Evolutionary conservation across 83 land plant genomes (phyloP).

Genomic region (Picea engelmannii): DNA sequence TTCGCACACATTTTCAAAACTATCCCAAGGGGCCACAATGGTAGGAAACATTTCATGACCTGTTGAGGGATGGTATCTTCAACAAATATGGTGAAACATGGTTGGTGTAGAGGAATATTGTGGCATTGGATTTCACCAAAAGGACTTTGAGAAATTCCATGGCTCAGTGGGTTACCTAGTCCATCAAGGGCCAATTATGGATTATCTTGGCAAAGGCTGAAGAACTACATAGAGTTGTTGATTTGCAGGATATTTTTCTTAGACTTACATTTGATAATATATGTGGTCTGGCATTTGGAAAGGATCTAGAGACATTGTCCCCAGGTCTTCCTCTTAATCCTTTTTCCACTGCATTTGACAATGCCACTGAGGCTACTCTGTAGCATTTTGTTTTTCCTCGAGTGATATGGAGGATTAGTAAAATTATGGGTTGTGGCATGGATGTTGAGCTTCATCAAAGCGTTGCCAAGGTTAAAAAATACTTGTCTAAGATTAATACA

Average conservation of each 20-base stretch:
- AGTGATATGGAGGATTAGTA: constrained; percentile 13
- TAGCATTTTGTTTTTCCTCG: too few species aligned
- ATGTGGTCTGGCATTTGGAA: constrained; percentile 61
- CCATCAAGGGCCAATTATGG: constrained; percentile 51
- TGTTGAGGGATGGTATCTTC: constrained; percentile 64
- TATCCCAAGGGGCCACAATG: constrained; percentile 62
- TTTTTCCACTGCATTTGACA: constrained; percentile 62
- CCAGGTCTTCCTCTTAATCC: constrained; percentile 41
- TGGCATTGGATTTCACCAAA: constrained; percentile 68
- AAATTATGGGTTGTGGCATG: constrained; percentile 35
- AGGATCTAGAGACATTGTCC: constrained; percentile 54
- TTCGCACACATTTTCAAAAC: constrained; percentile 53
- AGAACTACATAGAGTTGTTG: constrained; percentile 8
- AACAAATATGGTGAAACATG: constrained; percentile 64
- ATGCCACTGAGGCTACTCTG: constrained; percentile 24
- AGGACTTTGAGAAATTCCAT: constrained; percentile 59
- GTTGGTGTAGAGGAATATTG: constrained; percentile 61
- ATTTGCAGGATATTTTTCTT: constrained; percentile 58
- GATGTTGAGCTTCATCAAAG: constrained; percentile 40
- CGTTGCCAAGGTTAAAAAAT: constrained; percentile 38
- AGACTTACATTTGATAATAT: constrained; percentile 73
- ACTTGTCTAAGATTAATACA: constrained; percentile 18
- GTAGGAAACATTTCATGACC: constrained; percentile 63
- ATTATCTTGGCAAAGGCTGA: constrained; percentile 24
- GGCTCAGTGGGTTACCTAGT: constrained; percentile 52